Percentiles rank a stretch among this genome's conserved stretches.
Evolutionary conservation across 495 filamentous ascomycete species (phyloP).

Genomic region (Tuber umbilicatum): DNA sequence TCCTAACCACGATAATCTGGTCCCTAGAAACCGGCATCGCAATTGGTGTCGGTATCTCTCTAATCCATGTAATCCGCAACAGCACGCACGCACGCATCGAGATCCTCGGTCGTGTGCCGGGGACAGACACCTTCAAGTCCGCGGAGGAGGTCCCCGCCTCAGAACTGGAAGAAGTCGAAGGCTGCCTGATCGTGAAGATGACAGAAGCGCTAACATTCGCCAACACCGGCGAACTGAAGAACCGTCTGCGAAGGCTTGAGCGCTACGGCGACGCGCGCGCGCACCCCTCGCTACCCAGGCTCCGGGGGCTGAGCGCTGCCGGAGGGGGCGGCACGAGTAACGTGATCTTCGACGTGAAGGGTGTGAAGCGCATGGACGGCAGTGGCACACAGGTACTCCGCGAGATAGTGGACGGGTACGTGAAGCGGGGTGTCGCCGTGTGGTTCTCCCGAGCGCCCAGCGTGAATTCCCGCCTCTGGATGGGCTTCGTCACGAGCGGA

Average conservation of each 20-base stretch:
- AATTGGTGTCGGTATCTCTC: conserved; percentile 76
- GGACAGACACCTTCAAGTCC: conserved; percentile 76
- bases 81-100: conserved; percentile 89
- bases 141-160: conserved; percentile 67
- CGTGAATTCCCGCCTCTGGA: conserved; percentile 58
- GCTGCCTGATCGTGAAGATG: conserved; percentile 92
- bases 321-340: conserved; percentile 68
- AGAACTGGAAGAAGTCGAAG: conserved; percentile 77
- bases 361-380: conserved; percentile 85
- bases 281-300: conserved; percentile 77
- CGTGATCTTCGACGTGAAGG: conserved; percentile 94
- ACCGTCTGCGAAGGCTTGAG: conserved; percentile 72
- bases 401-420: conserved; percentile 79
- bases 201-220: conserved; percentile 95
- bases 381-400: conserved; percentile 83
- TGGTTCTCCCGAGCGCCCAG: conserved; percentile 76
- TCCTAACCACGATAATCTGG: conserved; percentile 88
- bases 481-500: conserved; percentile 67
- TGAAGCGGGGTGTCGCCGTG: conserved; percentile 64
- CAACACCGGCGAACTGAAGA: conserved; percentile 89
- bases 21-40: conserved; percentile 79
- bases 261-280: conserved; percentile 75
- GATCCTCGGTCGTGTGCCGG: conserved; percentile 84
- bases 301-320: conserved; percentile 45
- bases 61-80: conserved; percentile 83